Evolutionary conservation across 2,329 filamentous ascomycete genomes (phyloP).

Genomic region (Amauroascus niger): DNA sequence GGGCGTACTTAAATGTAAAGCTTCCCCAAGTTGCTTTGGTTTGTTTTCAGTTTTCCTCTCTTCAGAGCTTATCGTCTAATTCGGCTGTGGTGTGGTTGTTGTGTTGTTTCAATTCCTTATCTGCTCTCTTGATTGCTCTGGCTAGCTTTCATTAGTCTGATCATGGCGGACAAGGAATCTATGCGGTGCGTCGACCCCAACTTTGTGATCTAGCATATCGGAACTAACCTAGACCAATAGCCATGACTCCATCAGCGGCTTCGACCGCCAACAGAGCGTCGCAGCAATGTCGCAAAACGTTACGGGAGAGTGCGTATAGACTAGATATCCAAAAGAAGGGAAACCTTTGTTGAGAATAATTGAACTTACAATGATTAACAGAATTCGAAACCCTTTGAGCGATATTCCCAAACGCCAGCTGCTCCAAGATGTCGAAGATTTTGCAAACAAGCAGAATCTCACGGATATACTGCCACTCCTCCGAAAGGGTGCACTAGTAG

Average conservation of each 20-base stretch:
- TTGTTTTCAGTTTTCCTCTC: neutral
- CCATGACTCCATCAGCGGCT: conserved; percentile 13
- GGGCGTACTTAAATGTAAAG: conserved; percentile 3
- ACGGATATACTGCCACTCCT: conserved; percentile 42
- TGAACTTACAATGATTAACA: conserved; percentile 16
- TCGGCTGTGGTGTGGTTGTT: neutral
- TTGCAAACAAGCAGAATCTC: conserved; percentile 51
- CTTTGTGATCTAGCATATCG: neutral
- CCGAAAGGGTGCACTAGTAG: conserved; percentile 55
- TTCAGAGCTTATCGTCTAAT: neutral
- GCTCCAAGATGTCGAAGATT: conserved; percentile 26
- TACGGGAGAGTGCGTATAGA: conserved; percentile 27
- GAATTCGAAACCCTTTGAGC: conserved; percentile 29
- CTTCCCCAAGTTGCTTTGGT: conserved; percentile 1
- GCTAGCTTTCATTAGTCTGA: neutral
- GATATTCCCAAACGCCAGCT: conserved; percentile 26
- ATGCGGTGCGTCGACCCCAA: neutral
- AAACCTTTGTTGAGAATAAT: neutral
- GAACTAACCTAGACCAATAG: neutral
- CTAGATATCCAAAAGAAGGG: neutral
- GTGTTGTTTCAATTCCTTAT: neutral
- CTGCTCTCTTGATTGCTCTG: neutral
- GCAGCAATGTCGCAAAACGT: conserved; percentile 25
- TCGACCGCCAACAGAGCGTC: conserved; percentile 19
- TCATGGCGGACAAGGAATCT: conserved; percentile 8